phyloP scores from a whole-genome alignment of 108 stramenopile genomes.

The Nitzschia inconspicua region DNA sequence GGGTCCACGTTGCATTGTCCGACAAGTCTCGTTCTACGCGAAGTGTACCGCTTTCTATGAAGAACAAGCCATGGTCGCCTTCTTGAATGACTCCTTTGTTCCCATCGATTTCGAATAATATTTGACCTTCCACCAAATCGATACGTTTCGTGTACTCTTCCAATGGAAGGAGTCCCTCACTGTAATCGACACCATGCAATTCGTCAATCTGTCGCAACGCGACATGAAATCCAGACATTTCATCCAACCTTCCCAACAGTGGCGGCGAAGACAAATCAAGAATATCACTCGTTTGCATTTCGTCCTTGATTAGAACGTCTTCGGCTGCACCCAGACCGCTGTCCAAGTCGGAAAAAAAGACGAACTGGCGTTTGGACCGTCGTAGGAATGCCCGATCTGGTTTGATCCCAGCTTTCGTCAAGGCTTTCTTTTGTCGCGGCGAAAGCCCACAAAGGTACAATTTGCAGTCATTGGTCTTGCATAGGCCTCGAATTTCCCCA shows the following conservation, averaged over 20 bases:
- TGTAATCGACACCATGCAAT: conserved; percentile 42
- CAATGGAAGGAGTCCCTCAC: conserved; percentile 36
- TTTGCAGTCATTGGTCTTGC: conserved; percentile 50
- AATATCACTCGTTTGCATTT: neutral
- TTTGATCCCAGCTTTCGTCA: conserved; percentile 49
- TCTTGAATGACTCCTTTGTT: conserved; percentile 27
- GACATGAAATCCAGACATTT: conserved; percentile 37
- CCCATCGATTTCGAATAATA: conserved; percentile 23
- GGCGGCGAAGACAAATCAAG: neutral
- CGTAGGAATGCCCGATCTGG: conserved; percentile 22
- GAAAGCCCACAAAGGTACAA: conserved; percentile 52
- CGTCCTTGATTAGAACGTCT: conserved; percentile 42
- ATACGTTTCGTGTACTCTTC: conserved; percentile 32
- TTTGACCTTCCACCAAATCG: conserved; percentile 37
- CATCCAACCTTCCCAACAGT: neutral
- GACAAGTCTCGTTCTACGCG: neutral
- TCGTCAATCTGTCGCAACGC: conserved; percentile 58
- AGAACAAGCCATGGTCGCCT: conserved; percentile 58
- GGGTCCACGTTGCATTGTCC: neutral
- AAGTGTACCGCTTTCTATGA: conserved; percentile 59
- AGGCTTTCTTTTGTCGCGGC: conserved; percentile 23
- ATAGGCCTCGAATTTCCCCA: conserved; percentile 48
- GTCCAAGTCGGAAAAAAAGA: conserved; percentile 58
- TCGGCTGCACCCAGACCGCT: conserved; percentile 57
- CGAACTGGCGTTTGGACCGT: conserved; percentile 32